Percentiles rank a stretch among this genome's conserved stretches.
Conservation (phyloP, 805 yeast species). For the Diddensiella caesifluorescens region DNA sequence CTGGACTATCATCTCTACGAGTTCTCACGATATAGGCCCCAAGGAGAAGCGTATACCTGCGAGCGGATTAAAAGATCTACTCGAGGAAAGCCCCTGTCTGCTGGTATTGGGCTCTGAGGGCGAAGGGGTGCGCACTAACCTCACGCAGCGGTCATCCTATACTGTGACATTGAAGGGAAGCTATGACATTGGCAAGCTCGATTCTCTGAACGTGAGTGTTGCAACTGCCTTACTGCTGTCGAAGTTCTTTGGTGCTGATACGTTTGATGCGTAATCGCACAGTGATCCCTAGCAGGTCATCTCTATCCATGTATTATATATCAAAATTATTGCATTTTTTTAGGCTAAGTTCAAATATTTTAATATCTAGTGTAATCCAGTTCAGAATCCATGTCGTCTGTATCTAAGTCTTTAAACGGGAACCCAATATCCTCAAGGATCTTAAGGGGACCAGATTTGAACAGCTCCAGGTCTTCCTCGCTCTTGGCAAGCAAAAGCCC, state of each 20-base stretch:
- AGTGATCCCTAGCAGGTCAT: no score
- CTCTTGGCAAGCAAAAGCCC: slow-evolving; percentile 77
- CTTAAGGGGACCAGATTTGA: slow-evolving; percentile 41
- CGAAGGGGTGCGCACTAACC: slow-evolving; percentile 64
- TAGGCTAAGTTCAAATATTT: no score
- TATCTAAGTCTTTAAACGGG: slow-evolving; percentile 33
- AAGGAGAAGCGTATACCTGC: slow-evolving; percentile 35
- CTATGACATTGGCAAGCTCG: slow-evolving; percentile 39
- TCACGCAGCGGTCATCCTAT: slow-evolving; percentile 40
- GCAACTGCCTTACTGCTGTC: slow-evolving; percentile 68
- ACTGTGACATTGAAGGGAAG: slow-evolving; percentile 20
- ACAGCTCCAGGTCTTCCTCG: slow-evolving; percentile 43
- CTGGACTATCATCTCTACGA: slow-evolving; percentile 70
- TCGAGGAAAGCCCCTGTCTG: slow-evolving; percentile 52
- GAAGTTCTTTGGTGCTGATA: slow-evolving; percentile 16
- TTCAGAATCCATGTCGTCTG: slow-evolving; percentile 19
- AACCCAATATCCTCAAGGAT: slow-evolving; percentile 64
- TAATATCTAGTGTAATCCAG: slow-evolving; percentile 14
- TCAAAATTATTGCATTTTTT: background rate
- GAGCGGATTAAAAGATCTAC: slow-evolving; percentile 41
- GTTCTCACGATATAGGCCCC: slow-evolving; percentile 22
- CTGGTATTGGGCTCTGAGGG: slow-evolving; percentile 85
- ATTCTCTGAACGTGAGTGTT: slow-evolving; percentile 84
- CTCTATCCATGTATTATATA: background rate
- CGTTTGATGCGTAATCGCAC: slow-evolving; percentile 20